Evolutionary conservation across 2,329 filamentous ascomycete species (phyloP).

Genomic region (Ascochyta lentis): DNA sequence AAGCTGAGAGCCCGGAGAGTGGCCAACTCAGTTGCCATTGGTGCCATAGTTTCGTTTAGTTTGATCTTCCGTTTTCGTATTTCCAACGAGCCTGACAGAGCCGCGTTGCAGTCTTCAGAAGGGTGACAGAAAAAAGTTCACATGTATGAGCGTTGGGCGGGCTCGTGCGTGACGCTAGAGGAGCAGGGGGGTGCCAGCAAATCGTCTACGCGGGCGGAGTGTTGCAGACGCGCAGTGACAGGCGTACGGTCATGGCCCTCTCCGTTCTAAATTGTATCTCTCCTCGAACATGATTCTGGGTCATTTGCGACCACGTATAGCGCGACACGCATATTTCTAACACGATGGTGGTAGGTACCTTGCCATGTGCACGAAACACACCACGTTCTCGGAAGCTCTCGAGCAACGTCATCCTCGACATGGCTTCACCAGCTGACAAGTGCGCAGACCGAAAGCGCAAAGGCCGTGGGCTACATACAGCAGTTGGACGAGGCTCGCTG

Average conservation of each 20-base stretch:
- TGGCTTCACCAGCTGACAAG: conserved; percentile 34
- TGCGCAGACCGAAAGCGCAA: conserved; percentile 65
- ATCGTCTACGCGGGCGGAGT: conserved; percentile 20
- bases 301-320: conserved; percentile 27
- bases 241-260: conserved; percentile 30
- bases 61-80: not conserved
- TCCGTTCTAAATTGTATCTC: conserved; percentile 29
- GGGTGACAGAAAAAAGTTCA: conserved; percentile 31
- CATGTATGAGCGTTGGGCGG: conserved; percentile 30
- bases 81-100: not conserved
- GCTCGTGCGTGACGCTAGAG: conserved; percentile 22
- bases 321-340: conserved; percentile 39
- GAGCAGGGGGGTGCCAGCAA: conserved; percentile 29
- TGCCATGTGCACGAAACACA: not conserved
- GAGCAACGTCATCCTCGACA: conserved; percentile 42
- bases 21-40: conserved; percentile 36
- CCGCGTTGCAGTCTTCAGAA: conserved; percentile 5
- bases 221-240: conserved; percentile 27
- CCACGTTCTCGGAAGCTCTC: conserved; percentile 7
- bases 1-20: conserved; percentile 61
- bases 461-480: conserved; percentile 81
- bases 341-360: conserved; percentile 46
- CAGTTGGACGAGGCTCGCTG: conserved; percentile 86
- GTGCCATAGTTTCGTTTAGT: conserved; percentile 29
- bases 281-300: conserved; percentile 42